These are phyloP conservation scores for Persicaria maculosa DNA, from an alignment of 148 eudicot species.

Conservation along the genomic window DNA sequence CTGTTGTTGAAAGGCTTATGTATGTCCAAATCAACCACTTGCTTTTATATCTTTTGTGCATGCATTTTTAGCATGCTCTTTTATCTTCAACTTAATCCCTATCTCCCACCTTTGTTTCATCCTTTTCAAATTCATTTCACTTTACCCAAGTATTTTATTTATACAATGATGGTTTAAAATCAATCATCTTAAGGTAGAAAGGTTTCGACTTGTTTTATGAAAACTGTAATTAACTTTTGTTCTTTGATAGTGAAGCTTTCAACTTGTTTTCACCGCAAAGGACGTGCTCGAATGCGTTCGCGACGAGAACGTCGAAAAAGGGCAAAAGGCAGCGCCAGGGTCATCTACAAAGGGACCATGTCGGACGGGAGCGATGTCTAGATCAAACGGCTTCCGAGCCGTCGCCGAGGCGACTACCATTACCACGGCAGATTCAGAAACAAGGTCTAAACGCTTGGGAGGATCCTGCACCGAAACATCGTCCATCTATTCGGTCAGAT, in stretches of 20 bases:
- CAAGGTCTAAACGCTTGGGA: conserved; percentile 70
- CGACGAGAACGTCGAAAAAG: conserved; percentile 83
- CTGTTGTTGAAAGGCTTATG: no score
- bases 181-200: background rate
- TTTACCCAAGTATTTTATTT: no score
- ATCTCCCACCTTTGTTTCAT: no score
- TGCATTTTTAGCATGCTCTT: no score
- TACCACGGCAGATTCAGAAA: conserved; percentile 77
- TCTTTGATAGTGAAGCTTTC: background rate
- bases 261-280: conserved; percentile 55
- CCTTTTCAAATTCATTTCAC: no score
- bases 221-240: background rate
- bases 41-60: no score
- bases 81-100: no score
- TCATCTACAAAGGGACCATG: conserved; percentile 78
- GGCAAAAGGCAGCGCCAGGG: conserved; percentile 88
- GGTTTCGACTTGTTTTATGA: background rate
- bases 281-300: conserved; percentile 59
- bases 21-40: no score
- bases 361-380: conserved; percentile 61
- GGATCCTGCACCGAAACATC: conserved; percentile 66
- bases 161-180: no score
- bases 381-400: conserved; percentile 47
- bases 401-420: conserved; percentile 21
- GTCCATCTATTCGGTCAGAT: conserved; percentile 72